Evolutionary conservation across 345 rosid genomes (phyloP).

Genomic region (Rhodamnia argentea): DNA sequence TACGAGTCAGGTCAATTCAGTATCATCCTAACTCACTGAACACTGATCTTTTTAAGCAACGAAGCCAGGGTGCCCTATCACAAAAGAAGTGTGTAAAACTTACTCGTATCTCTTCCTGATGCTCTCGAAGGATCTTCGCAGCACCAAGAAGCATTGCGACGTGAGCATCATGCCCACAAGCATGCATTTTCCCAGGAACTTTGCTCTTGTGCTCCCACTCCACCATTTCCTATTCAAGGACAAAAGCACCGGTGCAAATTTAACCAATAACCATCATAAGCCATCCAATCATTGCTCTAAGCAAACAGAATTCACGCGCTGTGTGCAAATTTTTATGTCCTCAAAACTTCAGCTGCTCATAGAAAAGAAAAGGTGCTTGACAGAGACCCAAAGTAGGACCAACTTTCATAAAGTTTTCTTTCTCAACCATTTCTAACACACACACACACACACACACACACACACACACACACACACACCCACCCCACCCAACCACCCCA

Average conservation of each 20-base stretch:
- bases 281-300: background rate
- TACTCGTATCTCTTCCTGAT: conserved; percentile 26
- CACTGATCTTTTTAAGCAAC: background rate
- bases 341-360: background rate
- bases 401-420: background rate
- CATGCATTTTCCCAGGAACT: conserved; percentile 77
- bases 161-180: conserved; percentile 90
- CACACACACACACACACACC: too few species aligned
- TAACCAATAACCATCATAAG: background rate
- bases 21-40: background rate
- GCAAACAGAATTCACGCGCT: background rate
- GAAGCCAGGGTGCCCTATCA: background rate
- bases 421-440: background rate
- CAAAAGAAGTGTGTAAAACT: background rate
- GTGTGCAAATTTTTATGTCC: background rate
- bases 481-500: too few species aligned
- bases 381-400: background rate
- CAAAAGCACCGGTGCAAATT: background rate
- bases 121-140: conserved; percentile 65
- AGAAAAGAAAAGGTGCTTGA: background rate
- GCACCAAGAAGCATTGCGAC: conserved; percentile 82
- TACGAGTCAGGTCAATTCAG: background rate
- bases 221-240: conserved; percentile 60
- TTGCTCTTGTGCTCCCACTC: conserved; percentile 89
- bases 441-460: background rate